Base-by-base conservation (phyloP, 352 stramenopile genomes). In the Elongisporangium senticosum region DNA sequence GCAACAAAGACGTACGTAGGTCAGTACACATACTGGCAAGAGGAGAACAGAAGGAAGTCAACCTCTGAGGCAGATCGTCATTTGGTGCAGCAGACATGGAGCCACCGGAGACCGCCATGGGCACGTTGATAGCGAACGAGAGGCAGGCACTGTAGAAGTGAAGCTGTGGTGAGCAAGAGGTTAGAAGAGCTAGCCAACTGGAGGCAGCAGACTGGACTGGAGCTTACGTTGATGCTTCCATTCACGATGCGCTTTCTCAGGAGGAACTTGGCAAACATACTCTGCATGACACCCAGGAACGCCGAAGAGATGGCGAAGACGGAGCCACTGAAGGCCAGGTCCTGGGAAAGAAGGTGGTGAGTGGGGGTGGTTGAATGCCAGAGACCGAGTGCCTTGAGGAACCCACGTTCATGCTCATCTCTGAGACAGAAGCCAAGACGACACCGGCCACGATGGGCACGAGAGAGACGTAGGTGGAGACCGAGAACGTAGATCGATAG, bases 251-350 rank as follows among this genome's bases (percentile, higher is more conserved):
- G 72, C 24, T 81, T 87, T 28, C 86, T 82, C 21, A 95, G 65
- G 7, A 95, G 65, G 51, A 89, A 93, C 65, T 95, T 95, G 55
- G 86, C 81, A 54, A 91, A 95, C 86, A 95, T 95, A 63, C 86
- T 95, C 64, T 90, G 80, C 72, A 95, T 86, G 20, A 95, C 86
- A 37, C 86, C 83, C 22, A 93, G 69, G 51, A 95, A 59, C 7
- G 86, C 81, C 14, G 86, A 90, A 22, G 69, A 78, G 2, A 93
- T 68, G 11, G 86, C 86, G 58, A 91, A 93, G 48, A 89, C 65
- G 14, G 78, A 64, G 13, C 86, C 86, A 4, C 75, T 72, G 49
- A 87, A 71, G 0, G 83, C 86, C 28, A 95, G 65, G 28, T 93
- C 68, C 83, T 92, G 43, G 13, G 15, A 55, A 17, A 49, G 58